Base-by-base conservation (phyloP, 495 filamentous ascomycete species). In the Lichenothelia convexa region DNA sequence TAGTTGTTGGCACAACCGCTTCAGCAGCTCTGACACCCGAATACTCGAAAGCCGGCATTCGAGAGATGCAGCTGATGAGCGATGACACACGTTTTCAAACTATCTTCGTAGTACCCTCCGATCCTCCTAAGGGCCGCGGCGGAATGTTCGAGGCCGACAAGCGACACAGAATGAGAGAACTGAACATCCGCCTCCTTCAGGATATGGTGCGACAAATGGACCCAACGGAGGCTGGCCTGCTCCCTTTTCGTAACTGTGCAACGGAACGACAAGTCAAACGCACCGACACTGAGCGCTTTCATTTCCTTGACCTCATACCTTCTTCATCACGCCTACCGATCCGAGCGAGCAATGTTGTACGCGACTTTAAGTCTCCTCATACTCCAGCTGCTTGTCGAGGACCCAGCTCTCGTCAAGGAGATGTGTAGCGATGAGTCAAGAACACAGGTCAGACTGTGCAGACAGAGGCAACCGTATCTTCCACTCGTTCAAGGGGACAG, bases 221-320 rank as follows among this genome's bases (percentile, higher is more conserved):
- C n/a, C n/a, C n/a, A n/a, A n/a, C n/a, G n/a, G n/a, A 94, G 93
- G 57, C 67, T 95, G 17, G 94, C 95, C 55, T 87, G 81, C 56
- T 77, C 77, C 48, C 86, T 78, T 45, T 55, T 97, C 23, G 70
- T 93, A 34, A 71, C 73, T 8, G 53, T 71, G 17, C 46, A 59
- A 5, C 48, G 70, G 1, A 67, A 75, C 21, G 64, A 68, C 21
- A 79, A 80, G 48, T 68, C 64, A 24, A 63, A 75, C 32, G 74
- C 91, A 47, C 63, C 77, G 1, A 80, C 89, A 0, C 77, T 97
- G 39, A 70, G 75, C 13, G 68, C 68, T 43, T 91, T 89, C 54
- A 62, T 95, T 29, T 95, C 91, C 0, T 57, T 93, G 17, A 80
- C 80, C 4, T 94, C 87, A 3, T 97, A 95, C 54, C 66, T 95